Percentiles rank a stretch among this genome's conserved stretches.
These are phyloP conservation scores for Agaricus subrufescens DNA, from an alignment of 768 basidiomycete genomes.

Conservation along the genomic window DNA sequence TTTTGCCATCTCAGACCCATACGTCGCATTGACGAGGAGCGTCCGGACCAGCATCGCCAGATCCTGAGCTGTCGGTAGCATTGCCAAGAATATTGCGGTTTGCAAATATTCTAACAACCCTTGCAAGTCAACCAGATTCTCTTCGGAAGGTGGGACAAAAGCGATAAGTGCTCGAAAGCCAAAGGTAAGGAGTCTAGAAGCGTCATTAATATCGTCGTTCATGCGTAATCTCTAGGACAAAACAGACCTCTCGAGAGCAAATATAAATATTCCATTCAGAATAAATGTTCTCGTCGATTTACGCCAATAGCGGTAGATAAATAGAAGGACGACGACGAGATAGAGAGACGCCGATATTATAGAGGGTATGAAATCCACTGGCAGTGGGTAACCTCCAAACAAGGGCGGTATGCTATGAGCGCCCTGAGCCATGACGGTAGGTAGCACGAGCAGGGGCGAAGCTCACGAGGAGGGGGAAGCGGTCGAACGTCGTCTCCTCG, in stretches of 20 bases:
- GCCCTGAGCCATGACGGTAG: no score
- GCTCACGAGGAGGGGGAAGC: no score
- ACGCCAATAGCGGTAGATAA: conserved; percentile 9
- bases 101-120: conserved; percentile 25
- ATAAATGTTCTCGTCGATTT: conserved; percentile 8
- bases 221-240: not conserved
- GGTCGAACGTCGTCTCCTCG: no score
- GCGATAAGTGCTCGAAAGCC: conserved; percentile 18
- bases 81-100: conserved; percentile 20
- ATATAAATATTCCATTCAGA: conserved; percentile 6
- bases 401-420: not conserved
- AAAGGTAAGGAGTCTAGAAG: conserved; percentile 16
- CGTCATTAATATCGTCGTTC: not conserved
- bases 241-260: conserved; percentile 16
- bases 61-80: conserved; percentile 14
- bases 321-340: conserved; percentile 10
- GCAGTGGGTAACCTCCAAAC: conserved; percentile 15
- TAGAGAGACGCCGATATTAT: conserved; percentile 15
- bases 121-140: conserved; percentile 9
- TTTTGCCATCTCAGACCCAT: conserved; percentile 8
- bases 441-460: no score
- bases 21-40: conserved; percentile 24
- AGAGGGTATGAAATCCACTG: conserved; percentile 15
- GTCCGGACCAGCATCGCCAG: conserved; percentile 5
- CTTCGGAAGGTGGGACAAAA: conserved; percentile 5